A percentile compares a stretch with the other conserved stretches of the same genome.
These are phyloP conservation scores for Penicillium longicatenatum DNA, from an alignment of 495 filamentous ascomycete genomes.

Conservation along the genomic window DNA sequence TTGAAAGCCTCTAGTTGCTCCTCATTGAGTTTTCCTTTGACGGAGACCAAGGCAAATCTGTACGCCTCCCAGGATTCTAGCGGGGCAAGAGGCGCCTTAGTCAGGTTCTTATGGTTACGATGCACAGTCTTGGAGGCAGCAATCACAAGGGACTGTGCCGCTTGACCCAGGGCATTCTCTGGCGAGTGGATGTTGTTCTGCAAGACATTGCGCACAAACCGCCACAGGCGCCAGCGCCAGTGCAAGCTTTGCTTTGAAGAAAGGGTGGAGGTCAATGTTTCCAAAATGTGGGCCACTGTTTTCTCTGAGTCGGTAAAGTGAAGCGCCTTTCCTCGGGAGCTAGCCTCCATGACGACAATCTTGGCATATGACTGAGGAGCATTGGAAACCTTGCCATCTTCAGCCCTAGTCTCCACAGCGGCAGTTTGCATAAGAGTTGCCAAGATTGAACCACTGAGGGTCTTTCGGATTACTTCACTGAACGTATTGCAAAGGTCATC, in stretches of 20 bases:
- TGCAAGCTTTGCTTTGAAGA: conserved; percentile 40
- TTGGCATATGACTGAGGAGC: conserved; percentile 38
- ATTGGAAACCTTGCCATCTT: conserved; percentile 34
- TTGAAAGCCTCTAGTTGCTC: conserved; percentile 28
- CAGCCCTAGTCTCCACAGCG: conserved; percentile 28
- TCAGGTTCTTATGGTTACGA: conserved; percentile 34
- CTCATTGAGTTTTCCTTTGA: conserved; percentile 24
- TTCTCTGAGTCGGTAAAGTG: conserved; percentile 28
- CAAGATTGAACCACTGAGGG: conserved; percentile 34
- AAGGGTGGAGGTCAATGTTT: conserved; percentile 33
- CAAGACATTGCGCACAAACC: conserved; percentile 38
- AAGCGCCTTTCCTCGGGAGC: conserved; percentile 31
- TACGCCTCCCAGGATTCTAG: conserved; percentile 47
- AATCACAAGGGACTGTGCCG: conserved; percentile 24
- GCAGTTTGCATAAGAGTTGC: conserved; percentile 38
- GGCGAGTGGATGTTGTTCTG: conserved; percentile 31
- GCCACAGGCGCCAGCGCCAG: conserved; percentile 53
- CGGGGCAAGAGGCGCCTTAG: conserved; percentile 26
- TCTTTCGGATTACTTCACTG: conserved; percentile 39
- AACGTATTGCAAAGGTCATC: conserved; percentile 53
- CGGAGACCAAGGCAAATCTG: conserved; percentile 34
- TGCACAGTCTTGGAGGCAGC: conserved; percentile 35
- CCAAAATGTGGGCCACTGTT: conserved; percentile 26
- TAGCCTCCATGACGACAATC: conserved; percentile 42
- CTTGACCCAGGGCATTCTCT: conserved; percentile 19